phyloP scores from a whole-genome alignment of 2,329 filamentous ascomycete species.

The Trichoderma sp. region DNA sequence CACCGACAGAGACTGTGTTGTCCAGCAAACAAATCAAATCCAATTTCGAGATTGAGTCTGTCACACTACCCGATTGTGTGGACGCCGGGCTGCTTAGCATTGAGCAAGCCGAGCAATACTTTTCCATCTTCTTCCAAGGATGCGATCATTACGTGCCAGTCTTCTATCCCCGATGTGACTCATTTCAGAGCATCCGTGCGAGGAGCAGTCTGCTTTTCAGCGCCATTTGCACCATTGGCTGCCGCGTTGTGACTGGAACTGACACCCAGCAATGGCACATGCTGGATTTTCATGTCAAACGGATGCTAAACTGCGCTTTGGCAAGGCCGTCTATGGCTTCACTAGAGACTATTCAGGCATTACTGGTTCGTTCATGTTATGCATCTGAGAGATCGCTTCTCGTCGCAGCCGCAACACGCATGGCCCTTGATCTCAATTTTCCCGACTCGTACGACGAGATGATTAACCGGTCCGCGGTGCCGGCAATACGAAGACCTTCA shows the following conservation, averaged over 20 bases:
- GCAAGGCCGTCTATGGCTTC: constrained; percentile 28
- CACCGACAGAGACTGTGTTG: background rate
- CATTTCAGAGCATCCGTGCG: constrained; percentile 42
- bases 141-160: constrained; percentile 30
- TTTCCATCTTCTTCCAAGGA: constrained; percentile 28
- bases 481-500: background rate
- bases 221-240: constrained; percentile 50
- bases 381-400: constrained; percentile 50
- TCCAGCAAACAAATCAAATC: constrained; percentile 12
- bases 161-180: constrained; percentile 37
- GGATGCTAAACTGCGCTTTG: constrained; percentile 41
- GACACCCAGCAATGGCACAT: constrained; percentile 40
- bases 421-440: constrained; percentile 48
- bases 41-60: constrained; percentile 20
- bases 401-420: constrained; percentile 47
- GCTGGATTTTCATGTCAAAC: constrained; percentile 42
- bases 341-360: constrained; percentile 50
- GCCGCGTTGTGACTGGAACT: constrained; percentile 41
- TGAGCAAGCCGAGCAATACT: constrained; percentile 26
- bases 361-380: constrained; percentile 51
- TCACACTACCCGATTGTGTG: constrained; percentile 24
- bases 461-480: constrained; percentile 24
- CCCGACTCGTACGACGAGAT: constrained; percentile 42
- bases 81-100: constrained; percentile 24
- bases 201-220: constrained; percentile 51